Evolutionary conservation across 2,329 filamentous ascomycete species (phyloP).

Genomic region (Diplodia seriata): DNA sequence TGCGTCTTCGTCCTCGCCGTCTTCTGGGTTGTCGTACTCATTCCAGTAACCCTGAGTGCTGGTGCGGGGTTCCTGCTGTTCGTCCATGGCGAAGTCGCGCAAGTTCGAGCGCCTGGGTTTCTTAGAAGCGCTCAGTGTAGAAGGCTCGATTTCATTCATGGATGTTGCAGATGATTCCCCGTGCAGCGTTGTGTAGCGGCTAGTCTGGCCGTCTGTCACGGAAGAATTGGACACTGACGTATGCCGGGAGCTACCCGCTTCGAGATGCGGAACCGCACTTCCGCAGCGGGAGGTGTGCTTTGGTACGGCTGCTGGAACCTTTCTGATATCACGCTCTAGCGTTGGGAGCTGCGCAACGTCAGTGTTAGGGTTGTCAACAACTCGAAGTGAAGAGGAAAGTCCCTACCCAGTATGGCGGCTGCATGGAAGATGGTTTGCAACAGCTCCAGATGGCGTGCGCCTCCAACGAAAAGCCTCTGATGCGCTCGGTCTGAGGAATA

Average conservation of each 20-base stretch:
- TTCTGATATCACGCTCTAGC: slow-evolving; percentile 60
- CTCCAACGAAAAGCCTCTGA: slow-evolving; percentile 62
- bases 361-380: slow-evolving; percentile 14
- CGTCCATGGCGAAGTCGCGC: slow-evolving; percentile 16
- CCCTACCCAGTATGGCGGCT: slow-evolving; percentile 56
- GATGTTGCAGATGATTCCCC: slow-evolving; percentile 47
- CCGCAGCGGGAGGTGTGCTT: slow-evolving; percentile 40
- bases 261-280: slow-evolving; percentile 34
- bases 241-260: slow-evolving; percentile 41
- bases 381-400: background rate
- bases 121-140: slow-evolving; percentile 11
- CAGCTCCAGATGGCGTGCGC: slow-evolving; percentile 60
- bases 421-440: slow-evolving; percentile 53
- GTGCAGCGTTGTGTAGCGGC: slow-evolving; percentile 40
- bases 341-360: slow-evolving; percentile 44
- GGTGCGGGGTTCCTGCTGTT: slow-evolving; percentile 24
- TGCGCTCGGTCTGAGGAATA: slow-evolving; percentile 52
- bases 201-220: slow-evolving; percentile 45
- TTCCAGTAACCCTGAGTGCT: slow-evolving; percentile 72
- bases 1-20: slow-evolving; percentile 61
- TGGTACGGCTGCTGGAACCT: slow-evolving; percentile 53
- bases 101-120: slow-evolving; percentile 19
- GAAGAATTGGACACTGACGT: slow-evolving; percentile 51
- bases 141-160: slow-evolving; percentile 38
- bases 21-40: slow-evolving; percentile 84